These are phyloP conservation scores for Blastobotrys indianensis DNA, from an alignment of 1,139 yeast species.

Conservation along the genomic window DNA sequence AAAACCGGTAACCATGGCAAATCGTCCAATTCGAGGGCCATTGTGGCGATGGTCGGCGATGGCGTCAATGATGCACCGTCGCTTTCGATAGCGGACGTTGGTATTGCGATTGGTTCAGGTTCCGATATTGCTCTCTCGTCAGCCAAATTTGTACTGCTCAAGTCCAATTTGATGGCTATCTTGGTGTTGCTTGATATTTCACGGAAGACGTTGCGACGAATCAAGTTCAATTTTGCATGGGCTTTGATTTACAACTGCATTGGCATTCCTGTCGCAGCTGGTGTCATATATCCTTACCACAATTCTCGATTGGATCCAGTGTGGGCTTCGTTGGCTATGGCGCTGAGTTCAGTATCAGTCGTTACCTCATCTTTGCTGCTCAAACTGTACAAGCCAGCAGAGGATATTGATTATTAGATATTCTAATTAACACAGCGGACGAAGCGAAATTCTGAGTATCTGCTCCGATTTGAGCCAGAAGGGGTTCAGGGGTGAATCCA, in stretches of 20 bases:
- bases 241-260: constrained; percentile 78
- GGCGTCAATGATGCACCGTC: constrained; percentile 97
- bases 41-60: constrained; percentile 75
- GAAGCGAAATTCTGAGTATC: no score
- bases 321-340: constrained; percentile 88
- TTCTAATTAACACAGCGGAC: no score
- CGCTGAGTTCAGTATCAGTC: constrained; percentile 82
- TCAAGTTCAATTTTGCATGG: constrained; percentile 78
- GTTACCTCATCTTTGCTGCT: constrained; percentile 69
- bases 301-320: constrained; percentile 70
- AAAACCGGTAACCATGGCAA: constrained; percentile 25
- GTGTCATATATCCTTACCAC: constrained; percentile 70
- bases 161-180: constrained; percentile 35
- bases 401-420: neutral
- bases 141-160: constrained; percentile 76
- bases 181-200: constrained; percentile 67
- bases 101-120: constrained; percentile 87
- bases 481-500: no score
- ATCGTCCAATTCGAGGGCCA: constrained; percentile 24
- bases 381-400: constrained; percentile 23
- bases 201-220: constrained; percentile 58
- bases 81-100: constrained; percentile 76
- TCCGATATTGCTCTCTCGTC: constrained; percentile 92
- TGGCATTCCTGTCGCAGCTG: constrained; percentile 93
- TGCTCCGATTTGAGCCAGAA: no score